Base-by-base conservation (phyloP, 805 yeast species). In the Ogataea neopini region DNA sequence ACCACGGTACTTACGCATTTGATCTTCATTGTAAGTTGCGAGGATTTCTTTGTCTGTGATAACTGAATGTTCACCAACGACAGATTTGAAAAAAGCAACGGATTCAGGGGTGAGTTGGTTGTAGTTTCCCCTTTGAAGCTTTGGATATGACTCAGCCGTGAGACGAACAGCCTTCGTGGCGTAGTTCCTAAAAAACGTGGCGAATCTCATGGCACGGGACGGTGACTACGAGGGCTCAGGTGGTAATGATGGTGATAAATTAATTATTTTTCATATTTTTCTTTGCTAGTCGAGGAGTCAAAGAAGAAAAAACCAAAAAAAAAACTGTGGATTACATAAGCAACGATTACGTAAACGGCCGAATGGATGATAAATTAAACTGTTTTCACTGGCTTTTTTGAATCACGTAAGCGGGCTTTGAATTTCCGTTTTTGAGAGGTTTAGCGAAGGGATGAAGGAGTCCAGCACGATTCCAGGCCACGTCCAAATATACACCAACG, bases 1-100 rank as follows among this genome's bases (percentile, higher is more conserved):
- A n/a, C 98, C 98, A 51, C 80, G 76, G 69, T 90, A 91, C 68
- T 91, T 91, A 61, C 88, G 77, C 96, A 89, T 91, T 89, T 95
- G 87, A 67, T 91, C 98, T 65, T 86, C 92, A 62, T 91, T 92
- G 75, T 71, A 88, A 50, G 78, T 78, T 17, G 77, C 74, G 35
- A 91, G 71, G 58, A 86, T 94, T 35, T 82, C 85, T 10, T 67
- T 64, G 51, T 80, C 83, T 13, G 81, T 78, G 43, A 84, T 35
- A 54, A 76, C 66, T 34, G 73, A 71, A 13, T 74, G 70, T 22
- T 75, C 72, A 5, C 81, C 69, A 48, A 94, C 69, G 9, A 91
- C 70, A 0, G 79, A 61, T 50, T 72, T 70, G 73, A 92, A 94
- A 56, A 65, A 74, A 0, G 66, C 73, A 7, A 92, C 45, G 59